Evolutionary conservation across 2,329 filamentous ascomycete species (phyloP).

Genomic region (Scleromitrula shiraiana): DNA sequence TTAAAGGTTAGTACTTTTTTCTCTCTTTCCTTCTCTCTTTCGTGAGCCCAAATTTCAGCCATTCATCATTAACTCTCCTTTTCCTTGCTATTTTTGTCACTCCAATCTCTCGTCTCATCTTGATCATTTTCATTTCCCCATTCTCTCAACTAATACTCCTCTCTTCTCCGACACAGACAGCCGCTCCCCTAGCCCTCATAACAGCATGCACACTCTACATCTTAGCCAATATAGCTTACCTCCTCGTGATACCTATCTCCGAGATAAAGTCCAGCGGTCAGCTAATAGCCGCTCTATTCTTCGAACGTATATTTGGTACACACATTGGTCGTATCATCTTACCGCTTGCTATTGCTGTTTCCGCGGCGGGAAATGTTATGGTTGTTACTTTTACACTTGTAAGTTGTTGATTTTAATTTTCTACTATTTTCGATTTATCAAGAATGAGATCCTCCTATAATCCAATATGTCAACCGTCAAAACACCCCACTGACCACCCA

Average conservation of each 20-base stretch:
- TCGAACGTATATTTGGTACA: slow-evolving; percentile 45
- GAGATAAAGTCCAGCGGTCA: slow-evolving; percentile 47
- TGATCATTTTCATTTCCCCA: too few species aligned
- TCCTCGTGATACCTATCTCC: slow-evolving; percentile 47
- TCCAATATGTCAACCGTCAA: too few species aligned
- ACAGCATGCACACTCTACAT: slow-evolving; percentile 48
- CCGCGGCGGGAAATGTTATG: slow-evolving; percentile 41
- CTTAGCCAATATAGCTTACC: slow-evolving; percentile 52
- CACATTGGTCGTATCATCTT: slow-evolving; percentile 35
- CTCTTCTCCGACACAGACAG: too few species aligned
- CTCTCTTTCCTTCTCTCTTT: too few species aligned
- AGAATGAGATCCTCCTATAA: not conserved
- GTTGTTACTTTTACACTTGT: slow-evolving; percentile 48
- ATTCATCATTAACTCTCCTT: too few species aligned
- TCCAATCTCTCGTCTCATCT: too few species aligned
- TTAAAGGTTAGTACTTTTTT: too few species aligned
- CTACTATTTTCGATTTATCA: not conserved
- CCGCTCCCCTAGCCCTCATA: slow-evolving; percentile 44
- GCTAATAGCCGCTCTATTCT: slow-evolving; percentile 49
- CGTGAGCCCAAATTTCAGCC: too few species aligned
- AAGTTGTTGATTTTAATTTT: slow-evolving; percentile 24
- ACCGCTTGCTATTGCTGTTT: slow-evolving; percentile 38
- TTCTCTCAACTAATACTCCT: too few species aligned
- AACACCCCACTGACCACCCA: too few species aligned
- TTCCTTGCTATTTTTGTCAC: too few species aligned